Conservation (phyloP, 768 basidiomycete genomes). For the Tulasnella sp. region DNA sequence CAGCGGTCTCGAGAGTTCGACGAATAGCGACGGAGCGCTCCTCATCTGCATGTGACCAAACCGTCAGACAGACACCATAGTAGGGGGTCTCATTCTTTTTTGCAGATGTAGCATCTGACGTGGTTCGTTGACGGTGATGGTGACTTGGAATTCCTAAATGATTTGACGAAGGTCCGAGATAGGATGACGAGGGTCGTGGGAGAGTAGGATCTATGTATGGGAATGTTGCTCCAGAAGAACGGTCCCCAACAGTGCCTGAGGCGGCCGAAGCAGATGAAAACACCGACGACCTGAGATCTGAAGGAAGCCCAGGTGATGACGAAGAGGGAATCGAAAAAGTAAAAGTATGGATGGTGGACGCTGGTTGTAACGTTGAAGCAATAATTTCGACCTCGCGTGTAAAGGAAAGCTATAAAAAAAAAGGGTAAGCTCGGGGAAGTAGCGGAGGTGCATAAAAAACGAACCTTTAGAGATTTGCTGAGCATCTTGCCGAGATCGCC, state of each 20-base stretch:
- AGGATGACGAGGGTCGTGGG: conserved; percentile 36
- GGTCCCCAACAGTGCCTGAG: conserved; percentile 31
- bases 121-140: not conserved
- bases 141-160: conserved; percentile 5
- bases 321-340: conserved; percentile 74
- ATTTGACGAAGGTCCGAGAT: not conserved
- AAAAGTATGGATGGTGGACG: conserved; percentile 85
- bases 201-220: conserved; percentile 57
- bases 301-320: too few relatives aligned
- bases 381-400: conserved; percentile 88
- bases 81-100: conserved; percentile 40
- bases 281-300: conserved; percentile 48
- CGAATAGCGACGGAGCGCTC: conserved; percentile 76
- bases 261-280: conserved; percentile 39
- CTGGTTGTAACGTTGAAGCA: conserved; percentile 86
- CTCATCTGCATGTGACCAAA: conserved; percentile 91
- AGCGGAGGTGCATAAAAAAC: conserved; percentile 16
- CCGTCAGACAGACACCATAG: conserved; percentile 84
- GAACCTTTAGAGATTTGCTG: conserved; percentile 78
- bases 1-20: conserved; percentile 56
- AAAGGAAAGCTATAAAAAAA: conserved; percentile 50
- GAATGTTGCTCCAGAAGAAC: conserved; percentile 56
- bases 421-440: conserved; percentile 2
- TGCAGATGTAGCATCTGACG: not conserved
- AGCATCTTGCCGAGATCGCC: conserved; percentile 84